These are phyloP conservation scores for Novymonas esmeraldas DNA, from an alignment of 208 protist species.

Conservation along the genomic window DNA sequence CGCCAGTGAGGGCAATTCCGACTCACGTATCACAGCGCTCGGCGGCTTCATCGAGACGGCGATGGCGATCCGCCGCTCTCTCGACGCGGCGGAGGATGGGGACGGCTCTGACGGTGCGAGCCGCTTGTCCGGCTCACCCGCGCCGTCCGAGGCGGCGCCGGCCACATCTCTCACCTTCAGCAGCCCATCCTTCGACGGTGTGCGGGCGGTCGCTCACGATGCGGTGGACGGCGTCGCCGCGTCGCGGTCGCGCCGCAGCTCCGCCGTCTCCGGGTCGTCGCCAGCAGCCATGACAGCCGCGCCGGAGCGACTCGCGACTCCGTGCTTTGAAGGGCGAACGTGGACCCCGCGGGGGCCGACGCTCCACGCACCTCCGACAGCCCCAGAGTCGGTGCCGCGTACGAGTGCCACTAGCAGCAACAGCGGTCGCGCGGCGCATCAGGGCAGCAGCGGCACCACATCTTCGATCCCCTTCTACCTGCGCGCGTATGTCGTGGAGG, in stretches of 20 bases:
- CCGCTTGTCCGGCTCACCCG: no score
- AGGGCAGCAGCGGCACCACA: no score
- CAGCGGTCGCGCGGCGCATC: neutral
- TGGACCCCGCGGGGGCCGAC: no score
- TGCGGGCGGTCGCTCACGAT: neutral
- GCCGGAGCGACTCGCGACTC: slow-evolving; percentile 1
- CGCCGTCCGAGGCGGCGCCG: neutral
- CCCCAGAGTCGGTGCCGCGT: no score
- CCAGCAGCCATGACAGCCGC: neutral
- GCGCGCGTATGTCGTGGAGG: slow-evolving; percentile 24
- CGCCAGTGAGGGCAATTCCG: neutral
- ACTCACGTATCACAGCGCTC: slow-evolving; percentile 11
- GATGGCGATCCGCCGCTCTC: slow-evolving; percentile 11
- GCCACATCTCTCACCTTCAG: neutral
- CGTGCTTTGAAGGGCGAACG: no score
- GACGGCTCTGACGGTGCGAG: neutral
- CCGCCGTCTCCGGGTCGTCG: neutral
- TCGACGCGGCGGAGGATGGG: neutral
- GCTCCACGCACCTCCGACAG: no score
- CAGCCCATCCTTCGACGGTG: neutral
- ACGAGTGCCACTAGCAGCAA: no score
- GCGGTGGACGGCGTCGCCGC: neutral
- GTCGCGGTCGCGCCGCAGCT: neutral
- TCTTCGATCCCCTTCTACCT: slow-evolving; percentile 23
- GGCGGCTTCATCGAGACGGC: slow-evolving; percentile 14